Evolutionary conservation across 257 asterid genomes (phyloP), one percentile per base, ranked within the genome.

Genomic region (Solanum piurae): DNA sequence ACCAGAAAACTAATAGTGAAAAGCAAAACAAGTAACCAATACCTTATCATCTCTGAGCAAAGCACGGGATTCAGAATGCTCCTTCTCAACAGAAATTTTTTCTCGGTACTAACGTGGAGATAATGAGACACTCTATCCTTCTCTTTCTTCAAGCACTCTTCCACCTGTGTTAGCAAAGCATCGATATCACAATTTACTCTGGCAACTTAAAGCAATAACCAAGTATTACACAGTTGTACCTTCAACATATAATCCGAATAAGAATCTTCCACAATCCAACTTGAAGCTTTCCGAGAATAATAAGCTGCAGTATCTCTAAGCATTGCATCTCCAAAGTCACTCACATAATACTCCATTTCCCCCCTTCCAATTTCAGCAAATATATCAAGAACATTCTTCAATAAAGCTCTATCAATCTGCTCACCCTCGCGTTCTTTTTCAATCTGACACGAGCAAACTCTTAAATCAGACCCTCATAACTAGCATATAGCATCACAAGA

Each of bases 161-260:
- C 95, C 6, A 83, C 92, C 93, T 93, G 88, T 86, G 73, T 82
- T 64, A 10, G 72, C 76, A 40, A 18, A 23, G 34, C 34, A 71
- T 25, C 73, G 13, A 11, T 38, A 33, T 52, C 87, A 88, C 64
- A 37, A 36, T 34, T 44, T 10, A 20, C 23, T 36, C 13, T 4
- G n/a, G 37, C 66, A 62, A 49, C 31, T 20, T 49, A 46, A 12
- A 68, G 58, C 66, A n/a, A 75, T 38, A 37, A 75, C 21, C 16
- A 72, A 72, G 11, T 16, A 69, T 27, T 69, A 69, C 23, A 3
- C 1, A 83, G 44, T 34, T 58, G 86, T 86, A 88, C 96, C 92
- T 92, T 92, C 87, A 89, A 64, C 96, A 94, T 91, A 85, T 92
- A 94, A 55, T 90, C 92, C 11, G 95, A 92, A 88, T 92, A 94